Conservation (phyloP, 352 stramenopile species). For the Phytopythium ostracodes region DNA sequence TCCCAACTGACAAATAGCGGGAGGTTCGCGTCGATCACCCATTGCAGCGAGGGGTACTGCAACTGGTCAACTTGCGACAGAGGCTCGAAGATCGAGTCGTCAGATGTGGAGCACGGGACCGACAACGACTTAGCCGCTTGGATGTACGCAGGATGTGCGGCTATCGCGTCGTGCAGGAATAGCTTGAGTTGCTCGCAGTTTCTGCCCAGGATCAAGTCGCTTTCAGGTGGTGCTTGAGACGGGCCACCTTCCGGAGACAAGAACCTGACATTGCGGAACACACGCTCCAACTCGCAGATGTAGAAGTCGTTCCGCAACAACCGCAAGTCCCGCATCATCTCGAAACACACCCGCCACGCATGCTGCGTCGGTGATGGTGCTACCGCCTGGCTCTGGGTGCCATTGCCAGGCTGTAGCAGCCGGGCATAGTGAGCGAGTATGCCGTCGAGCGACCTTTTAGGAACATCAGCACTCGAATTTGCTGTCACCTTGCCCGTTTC, state of each 20-base stretch:
- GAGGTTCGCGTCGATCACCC: background rate
- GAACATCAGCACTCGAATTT: background rate
- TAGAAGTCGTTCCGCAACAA: constrained; percentile 60
- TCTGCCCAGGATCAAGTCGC: background rate
- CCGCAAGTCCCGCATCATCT: constrained; percentile 43
- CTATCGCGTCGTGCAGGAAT: constrained; percentile 22
- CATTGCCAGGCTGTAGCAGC: background rate
- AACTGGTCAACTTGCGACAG: background rate
- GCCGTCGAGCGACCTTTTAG: background rate
- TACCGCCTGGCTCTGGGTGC: background rate
- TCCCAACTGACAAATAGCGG: background rate
- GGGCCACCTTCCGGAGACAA: background rate
- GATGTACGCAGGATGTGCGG: constrained; percentile 13
- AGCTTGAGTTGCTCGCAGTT: constrained; percentile 9
- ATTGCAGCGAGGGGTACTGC: background rate
- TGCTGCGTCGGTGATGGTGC: background rate
- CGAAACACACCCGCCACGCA: constrained; percentile 21
- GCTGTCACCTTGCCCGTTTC: background rate
- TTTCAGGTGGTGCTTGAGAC: background rate
- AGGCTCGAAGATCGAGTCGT: background rate
- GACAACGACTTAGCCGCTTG: background rate
- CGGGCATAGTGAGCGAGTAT: background rate
- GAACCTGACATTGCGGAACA: constrained; percentile 4
- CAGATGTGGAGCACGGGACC: background rate
- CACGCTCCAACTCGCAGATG: constrained; percentile 32